Evolutionary conservation across 306 rosid genomes (phyloP).

Genomic region (Arachis stenosperma): DNA sequence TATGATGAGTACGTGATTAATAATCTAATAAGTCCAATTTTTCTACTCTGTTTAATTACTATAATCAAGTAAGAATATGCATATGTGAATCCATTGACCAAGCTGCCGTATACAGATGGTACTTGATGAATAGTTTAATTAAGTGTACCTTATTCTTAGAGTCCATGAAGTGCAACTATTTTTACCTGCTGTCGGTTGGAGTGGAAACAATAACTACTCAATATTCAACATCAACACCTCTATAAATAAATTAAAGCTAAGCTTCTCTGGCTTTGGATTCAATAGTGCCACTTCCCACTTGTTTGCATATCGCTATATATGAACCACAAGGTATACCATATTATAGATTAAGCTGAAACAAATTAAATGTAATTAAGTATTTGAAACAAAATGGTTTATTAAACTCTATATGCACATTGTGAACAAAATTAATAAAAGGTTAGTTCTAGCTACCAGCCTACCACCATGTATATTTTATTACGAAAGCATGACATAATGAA

Average conservation of each 20-base stretch:
- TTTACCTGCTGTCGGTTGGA: constrained; percentile 1
- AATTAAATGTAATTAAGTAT: no score
- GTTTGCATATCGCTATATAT: not conserved
- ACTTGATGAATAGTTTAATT: not conserved
- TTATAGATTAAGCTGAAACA: not conserved
- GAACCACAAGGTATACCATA: not conserved
- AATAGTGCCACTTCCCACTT: not conserved
- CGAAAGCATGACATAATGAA: constrained; percentile 29
- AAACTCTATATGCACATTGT: not conserved
- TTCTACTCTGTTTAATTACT: not conserved
- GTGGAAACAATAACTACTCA: not conserved
- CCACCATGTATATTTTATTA: not conserved
- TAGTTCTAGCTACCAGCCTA: not conserved
- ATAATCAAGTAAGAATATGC: not conserved
- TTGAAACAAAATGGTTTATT: not conserved
- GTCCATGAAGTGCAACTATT: not conserved
- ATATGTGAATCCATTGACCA: not conserved
- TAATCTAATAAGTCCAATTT: not conserved
- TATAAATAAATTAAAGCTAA: not conserved
- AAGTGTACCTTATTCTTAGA: not conserved
- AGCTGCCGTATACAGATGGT: not conserved
- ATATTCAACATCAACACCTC: not conserved
- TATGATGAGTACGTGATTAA: no score
- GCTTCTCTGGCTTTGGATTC: not conserved
- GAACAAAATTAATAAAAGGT: not conserved